Conservation (phyloP, 495 filamentous ascomycete species). For the Saxophila tyrrhenica region DNA sequence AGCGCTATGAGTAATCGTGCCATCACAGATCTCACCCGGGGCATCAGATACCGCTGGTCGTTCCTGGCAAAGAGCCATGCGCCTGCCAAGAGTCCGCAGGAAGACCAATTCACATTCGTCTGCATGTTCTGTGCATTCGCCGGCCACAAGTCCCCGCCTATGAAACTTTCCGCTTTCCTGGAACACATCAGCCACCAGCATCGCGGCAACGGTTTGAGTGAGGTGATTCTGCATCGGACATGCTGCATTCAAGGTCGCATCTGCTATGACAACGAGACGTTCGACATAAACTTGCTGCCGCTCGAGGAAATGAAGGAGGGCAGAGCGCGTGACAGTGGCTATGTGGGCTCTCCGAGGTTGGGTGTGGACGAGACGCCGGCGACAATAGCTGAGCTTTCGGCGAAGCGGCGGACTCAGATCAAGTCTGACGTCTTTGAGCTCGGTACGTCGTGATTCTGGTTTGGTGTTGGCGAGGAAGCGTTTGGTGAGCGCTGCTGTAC, state of each 20-base stretch:
- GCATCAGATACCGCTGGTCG: not conserved
- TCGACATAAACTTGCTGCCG: conserved; percentile 6
- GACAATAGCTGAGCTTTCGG: not conserved
- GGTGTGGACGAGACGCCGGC: not conserved
- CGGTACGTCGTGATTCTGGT: not conserved
- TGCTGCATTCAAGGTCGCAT: conserved; percentile 2
- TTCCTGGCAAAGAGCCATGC: conserved; percentile 10
- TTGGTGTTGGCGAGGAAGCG: too few relatives aligned
- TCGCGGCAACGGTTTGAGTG: not conserved
- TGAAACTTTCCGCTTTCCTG: not conserved
- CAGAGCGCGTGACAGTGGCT: not conserved
- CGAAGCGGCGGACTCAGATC: not conserved
- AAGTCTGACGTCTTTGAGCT: not conserved
- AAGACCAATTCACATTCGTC: not conserved
- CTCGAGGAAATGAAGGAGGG: not conserved
- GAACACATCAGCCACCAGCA: conserved; percentile 6
- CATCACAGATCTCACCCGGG: conserved; percentile 4
- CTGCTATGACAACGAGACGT: not conserved
- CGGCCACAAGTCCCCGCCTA: not conserved
- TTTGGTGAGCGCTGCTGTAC: too few relatives aligned
- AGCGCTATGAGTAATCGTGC: conserved; percentile 1
- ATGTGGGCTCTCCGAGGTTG: not conserved
- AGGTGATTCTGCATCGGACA: conserved; percentile 4
- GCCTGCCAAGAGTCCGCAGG: not conserved
- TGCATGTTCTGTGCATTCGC: conserved; percentile 6